Evolutionary conservation across 2,329 filamentous ascomycete genomes (phyloP).

Genomic region (Salinomyces thailandicus): DNA sequence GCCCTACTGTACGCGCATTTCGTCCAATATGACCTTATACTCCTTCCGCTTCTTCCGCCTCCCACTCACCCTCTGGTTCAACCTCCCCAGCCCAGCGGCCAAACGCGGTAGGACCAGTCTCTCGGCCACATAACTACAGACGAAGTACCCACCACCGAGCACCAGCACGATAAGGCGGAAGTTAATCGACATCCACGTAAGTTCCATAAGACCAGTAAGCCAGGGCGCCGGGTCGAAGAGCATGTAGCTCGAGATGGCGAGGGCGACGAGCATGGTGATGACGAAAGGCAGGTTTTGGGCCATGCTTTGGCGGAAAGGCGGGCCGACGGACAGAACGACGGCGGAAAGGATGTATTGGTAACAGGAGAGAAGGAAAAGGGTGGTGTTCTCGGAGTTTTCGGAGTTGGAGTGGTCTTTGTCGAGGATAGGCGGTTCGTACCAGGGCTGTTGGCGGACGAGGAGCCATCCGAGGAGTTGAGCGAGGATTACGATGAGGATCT

Average conservation of each 20-base stretch:
- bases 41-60: slow-evolving; percentile 67
- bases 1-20: slow-evolving; percentile 31
- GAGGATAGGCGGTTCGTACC: slow-evolving; percentile 74
- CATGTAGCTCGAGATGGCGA: slow-evolving; percentile 67
- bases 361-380: slow-evolving; percentile 78
- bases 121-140: slow-evolving; percentile 61
- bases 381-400: slow-evolving; percentile 86
- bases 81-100: slow-evolving; percentile 54
- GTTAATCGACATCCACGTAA: slow-evolving; percentile 61
- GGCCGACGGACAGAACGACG: slow-evolving; percentile 81
- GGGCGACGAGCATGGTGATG: slow-evolving; percentile 57
- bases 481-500: slow-evolving; percentile 70
- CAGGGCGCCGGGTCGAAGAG: slow-evolving; percentile 61
- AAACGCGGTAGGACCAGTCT: slow-evolving; percentile 57
- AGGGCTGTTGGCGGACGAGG: slow-evolving; percentile 65
- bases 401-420: slow-evolving; percentile 73
- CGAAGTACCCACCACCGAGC: slow-evolving; percentile 60
- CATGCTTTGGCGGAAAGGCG: slow-evolving; percentile 76
- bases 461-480: slow-evolving; percentile 67
- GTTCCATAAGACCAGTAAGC: slow-evolving; percentile 67
- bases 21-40: slow-evolving; percentile 72
- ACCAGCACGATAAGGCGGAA: slow-evolving; percentile 65
- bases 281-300: slow-evolving; percentile 77
- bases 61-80: slow-evolving; percentile 47
- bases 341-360: slow-evolving; percentile 92